Base-by-base conservation (phyloP, 257 asterid species). In the Pogostemon cablin region DNA sequence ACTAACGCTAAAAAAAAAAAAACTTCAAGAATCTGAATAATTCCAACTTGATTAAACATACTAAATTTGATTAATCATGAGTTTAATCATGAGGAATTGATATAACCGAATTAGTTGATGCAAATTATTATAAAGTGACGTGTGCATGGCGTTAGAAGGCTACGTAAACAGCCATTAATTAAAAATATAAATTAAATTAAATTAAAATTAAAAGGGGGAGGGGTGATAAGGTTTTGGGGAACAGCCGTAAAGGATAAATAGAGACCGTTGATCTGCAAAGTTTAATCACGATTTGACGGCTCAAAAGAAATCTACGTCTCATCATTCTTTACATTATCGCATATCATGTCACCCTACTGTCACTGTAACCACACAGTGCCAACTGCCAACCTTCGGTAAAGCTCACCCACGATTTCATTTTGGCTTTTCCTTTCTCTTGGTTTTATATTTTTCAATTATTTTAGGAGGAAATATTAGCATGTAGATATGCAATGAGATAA, bases 211-310 rank as follows among this genome's bases (percentile, higher is more conserved):
- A 39, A 65, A 58, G 38, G 48, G 59, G 7, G 42, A 50, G 39
- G 71, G 72, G 67, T 65, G 72, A 46, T 25, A 63, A 20, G 59
- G 10, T 35, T 7, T 54, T 77, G 78, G 67, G 56, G 8, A 68
- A 73, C 76, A 63, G 69, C 69, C 76, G 65, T 73, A 17, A 48
- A 47, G 2, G 58, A 35, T 65, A 50, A 73, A 55, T 25, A 44
- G 34, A 4, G 55, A 6, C 78, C 78, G 69, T 73, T 62, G 17
- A 78, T 69, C 76, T 68, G 76, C 57, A 76, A 76, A 55, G 67
- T 58, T 7, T 6, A 5, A 20, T 12, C 41, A 2, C 9, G 79
- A 78, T 73, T 78, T 55, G 79, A 78, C 79, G 82, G 76, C 56
- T 68, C 11, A 73, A 54, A 67, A 37, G 40, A 10, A 4, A 7